Conservation (phyloP, 2,329 filamentous ascomycete species). For the Microcyclospora tardicrescens region DNA sequence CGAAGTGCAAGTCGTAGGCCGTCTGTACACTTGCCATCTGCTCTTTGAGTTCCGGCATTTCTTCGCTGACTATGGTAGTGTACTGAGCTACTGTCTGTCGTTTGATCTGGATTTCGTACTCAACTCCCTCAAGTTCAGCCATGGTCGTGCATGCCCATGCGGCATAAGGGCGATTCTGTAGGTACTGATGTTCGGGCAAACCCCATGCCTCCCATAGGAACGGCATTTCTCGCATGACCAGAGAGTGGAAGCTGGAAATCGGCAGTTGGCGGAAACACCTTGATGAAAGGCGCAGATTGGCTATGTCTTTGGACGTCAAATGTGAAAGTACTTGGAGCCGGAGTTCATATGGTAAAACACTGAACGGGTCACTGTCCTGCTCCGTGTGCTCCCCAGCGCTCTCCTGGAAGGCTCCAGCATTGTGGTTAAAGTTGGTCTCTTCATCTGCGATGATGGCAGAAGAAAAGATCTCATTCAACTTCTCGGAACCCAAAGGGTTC, state of each 20-base stretch:
- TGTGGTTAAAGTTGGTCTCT: background rate
- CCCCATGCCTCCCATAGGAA: constrained; percentile 11
- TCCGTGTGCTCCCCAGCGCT: background rate
- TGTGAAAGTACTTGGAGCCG: constrained; percentile 2
- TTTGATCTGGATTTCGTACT: too few relatives aligned
- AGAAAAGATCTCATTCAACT: background rate
- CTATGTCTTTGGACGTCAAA: too few relatives aligned
- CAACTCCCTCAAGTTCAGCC: too few relatives aligned
- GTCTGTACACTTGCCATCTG: too few relatives aligned
- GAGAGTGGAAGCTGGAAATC: constrained; percentile 4
- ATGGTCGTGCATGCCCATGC: too few relatives aligned
- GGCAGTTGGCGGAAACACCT: constrained; percentile 8
- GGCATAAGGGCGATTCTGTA: too few relatives aligned
- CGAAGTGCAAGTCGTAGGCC: too few relatives aligned
- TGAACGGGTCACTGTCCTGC: constrained; percentile 2
- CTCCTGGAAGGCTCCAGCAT: background rate
- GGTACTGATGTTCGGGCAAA: background rate
- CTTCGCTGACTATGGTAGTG: too few relatives aligned
- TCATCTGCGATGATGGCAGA: background rate
- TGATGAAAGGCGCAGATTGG: background rate
- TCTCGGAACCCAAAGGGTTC: constrained; percentile 4
- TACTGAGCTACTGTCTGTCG: too few relatives aligned
- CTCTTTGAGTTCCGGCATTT: too few relatives aligned
- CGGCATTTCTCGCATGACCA: constrained; percentile 7
- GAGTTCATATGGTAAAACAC: constrained; percentile 1